phyloP scores from a whole-genome alignment of 2,329 filamentous ascomycete species.

The Microsporum ferrugineum region DNA sequence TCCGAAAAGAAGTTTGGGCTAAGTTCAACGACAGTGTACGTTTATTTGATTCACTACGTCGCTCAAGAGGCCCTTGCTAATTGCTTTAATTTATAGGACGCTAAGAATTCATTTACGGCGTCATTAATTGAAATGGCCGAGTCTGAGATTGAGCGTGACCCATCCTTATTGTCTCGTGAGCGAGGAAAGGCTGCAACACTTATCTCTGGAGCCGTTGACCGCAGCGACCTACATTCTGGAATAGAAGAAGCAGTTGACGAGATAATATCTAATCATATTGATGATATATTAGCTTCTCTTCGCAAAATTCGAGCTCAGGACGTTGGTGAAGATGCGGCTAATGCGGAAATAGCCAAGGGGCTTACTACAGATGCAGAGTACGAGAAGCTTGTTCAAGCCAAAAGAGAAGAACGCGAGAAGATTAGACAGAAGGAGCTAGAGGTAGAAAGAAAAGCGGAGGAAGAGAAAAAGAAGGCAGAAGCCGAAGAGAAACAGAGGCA shows the following conservation, averaged over 20 bases:
- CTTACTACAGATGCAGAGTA: constrained; percentile 52
- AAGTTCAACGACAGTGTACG: constrained; percentile 46
- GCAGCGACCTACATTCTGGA: constrained; percentile 50
- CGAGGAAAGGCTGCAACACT: constrained; percentile 51
- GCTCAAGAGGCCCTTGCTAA: background rate
- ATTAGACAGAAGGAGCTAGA: constrained; percentile 39
- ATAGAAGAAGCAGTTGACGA: constrained; percentile 45
- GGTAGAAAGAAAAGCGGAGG: constrained; percentile 41
- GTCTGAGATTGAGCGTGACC: constrained; percentile 51
- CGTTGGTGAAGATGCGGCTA: constrained; percentile 46
- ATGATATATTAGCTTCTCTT: constrained; percentile 43
- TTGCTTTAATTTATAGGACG: constrained; percentile 30
- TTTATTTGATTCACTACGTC: background rate
- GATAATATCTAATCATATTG: constrained; percentile 44
- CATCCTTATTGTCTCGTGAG: constrained; percentile 49
- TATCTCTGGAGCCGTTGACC: constrained; percentile 53
- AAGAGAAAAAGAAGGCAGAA: constrained; percentile 35
- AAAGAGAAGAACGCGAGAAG: constrained; percentile 42
- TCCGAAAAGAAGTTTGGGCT: constrained; percentile 50
- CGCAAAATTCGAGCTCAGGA: constrained; percentile 48
- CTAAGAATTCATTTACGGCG: constrained; percentile 41
- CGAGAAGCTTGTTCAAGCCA: constrained; percentile 41
- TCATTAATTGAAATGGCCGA: constrained; percentile 46
- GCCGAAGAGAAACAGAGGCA: constrained; percentile 34
- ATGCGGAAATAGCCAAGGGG: constrained; percentile 44